Percentiles rank a stretch among this genome's conserved stretches.
Conservation (phyloP, 345 rosid genomes). For the Xanthoceras sorbifolium region DNA sequence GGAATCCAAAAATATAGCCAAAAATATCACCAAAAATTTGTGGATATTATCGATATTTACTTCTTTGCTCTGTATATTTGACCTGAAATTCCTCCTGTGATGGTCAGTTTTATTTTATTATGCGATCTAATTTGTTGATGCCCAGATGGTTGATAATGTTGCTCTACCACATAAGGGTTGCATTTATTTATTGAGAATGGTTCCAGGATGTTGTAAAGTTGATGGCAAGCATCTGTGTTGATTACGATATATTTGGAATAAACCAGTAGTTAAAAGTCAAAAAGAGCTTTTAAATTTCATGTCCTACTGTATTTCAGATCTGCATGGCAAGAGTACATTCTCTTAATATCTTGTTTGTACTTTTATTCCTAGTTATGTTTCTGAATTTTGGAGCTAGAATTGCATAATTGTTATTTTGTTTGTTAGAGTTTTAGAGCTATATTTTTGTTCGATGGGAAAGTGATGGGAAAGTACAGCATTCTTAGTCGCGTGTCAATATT, state of each 20-base stretch:
- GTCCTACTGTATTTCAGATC: background rate
- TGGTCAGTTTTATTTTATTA: background rate
- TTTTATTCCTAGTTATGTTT: background rate
- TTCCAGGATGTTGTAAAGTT: background rate
- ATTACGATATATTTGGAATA: too few relatives aligned
- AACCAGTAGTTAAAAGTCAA: too few relatives aligned
- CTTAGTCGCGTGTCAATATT: background rate
- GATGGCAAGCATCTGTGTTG: too few relatives aligned
- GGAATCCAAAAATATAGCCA: too few relatives aligned
- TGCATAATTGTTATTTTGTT: background rate
- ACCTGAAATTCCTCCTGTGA: too few relatives aligned
- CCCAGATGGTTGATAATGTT: too few relatives aligned
- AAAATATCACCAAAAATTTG: too few relatives aligned
- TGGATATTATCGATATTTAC: too few relatives aligned
- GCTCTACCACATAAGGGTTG: background rate
- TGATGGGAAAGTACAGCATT: background rate
- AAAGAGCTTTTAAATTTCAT: background rate
- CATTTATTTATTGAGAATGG: background rate
- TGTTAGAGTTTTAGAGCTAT: background rate
- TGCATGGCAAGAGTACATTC: background rate
- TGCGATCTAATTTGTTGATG: background rate
- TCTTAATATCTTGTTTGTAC: background rate
- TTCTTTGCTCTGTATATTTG: too few relatives aligned
- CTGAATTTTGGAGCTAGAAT: background rate
- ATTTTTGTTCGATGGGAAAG: background rate